Conservation (phyloP, 768 basidiomycete species). For the Xerocomus brunneocitrinus region DNA sequence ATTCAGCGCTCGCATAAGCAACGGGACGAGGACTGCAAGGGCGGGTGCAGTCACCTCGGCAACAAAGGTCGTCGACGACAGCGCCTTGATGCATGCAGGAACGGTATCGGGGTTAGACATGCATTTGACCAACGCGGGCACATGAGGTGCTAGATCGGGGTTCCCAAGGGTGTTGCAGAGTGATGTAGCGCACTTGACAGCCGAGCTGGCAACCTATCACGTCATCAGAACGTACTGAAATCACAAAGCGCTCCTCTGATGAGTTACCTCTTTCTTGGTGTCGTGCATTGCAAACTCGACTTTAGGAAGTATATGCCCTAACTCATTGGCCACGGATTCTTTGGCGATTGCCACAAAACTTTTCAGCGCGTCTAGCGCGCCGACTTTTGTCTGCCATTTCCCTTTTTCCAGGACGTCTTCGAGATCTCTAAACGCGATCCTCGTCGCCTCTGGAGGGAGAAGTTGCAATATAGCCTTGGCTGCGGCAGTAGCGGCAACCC, state of each 20-base stretch:
- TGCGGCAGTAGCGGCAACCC: conserved; percentile 72
- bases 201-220: conserved; percentile 73
- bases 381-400: conserved; percentile 96
- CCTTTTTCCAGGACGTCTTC: conserved; percentile 75
- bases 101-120: conserved; percentile 90
- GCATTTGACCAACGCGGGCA: conserved; percentile 84
- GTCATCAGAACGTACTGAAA: conserved; percentile 7
- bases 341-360: conserved; percentile 62
- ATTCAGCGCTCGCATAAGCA: conserved; percentile 85
- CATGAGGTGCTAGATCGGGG: conserved; percentile 86
- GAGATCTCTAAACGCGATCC: conserved; percentile 61
- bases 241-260: conserved; percentile 12
- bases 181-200: conserved; percentile 83
- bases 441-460: conserved; percentile 77
- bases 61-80: conserved; percentile 94
- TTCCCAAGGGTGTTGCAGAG: conserved; percentile 91
- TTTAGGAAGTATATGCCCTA: conserved; percentile 77
- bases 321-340: conserved; percentile 75
- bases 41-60: conserved; percentile 97
- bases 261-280: conserved; percentile 82
- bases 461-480: conserved; percentile 81
- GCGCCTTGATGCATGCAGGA: conserved; percentile 88
- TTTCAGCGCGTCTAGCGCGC: conserved; percentile 82
- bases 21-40: conserved; percentile 90
- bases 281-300: conserved; percentile 93